A percentile compares a stretch with the other conserved stretches of the same genome.
Conservation (phyloP, 805 yeast genomes). For the Candida germanica region DNA sequence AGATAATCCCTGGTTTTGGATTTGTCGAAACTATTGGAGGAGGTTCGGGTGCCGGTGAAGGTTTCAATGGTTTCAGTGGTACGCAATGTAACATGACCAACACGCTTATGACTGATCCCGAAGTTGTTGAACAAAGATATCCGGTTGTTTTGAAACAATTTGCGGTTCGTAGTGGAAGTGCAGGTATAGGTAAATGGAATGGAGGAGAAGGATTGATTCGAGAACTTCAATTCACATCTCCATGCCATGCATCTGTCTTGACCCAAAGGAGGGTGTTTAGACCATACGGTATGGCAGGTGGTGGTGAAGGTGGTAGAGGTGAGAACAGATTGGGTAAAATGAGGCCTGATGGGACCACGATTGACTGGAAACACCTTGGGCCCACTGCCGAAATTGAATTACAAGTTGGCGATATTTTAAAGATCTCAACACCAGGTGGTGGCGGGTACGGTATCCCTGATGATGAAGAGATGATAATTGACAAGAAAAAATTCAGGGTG, state of each 20-base stretch:
- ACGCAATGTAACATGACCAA: conserved; percentile 46
- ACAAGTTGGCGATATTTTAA: conserved; percentile 60
- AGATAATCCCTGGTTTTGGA: conserved; percentile 16
- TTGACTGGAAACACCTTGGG: conserved; percentile 30
- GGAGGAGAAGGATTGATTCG: conserved; percentile 22
- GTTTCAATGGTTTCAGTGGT: conserved; percentile 28
- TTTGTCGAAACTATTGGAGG: conserved; percentile 19
- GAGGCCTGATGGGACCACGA: conserved; percentile 18
- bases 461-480: not conserved
- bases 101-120: conserved; percentile 22
- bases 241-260: conserved; percentile 18
- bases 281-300: conserved; percentile 32
- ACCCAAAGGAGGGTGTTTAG: conserved; percentile 20
- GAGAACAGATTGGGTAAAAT: conserved; percentile 28
- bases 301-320: conserved; percentile 36
- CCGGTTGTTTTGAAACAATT: conserved; percentile 17
- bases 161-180: conserved; percentile 15
- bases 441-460: conserved; percentile 63
- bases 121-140: conserved; percentile 20
- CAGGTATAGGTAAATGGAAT: conserved; percentile 18
- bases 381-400: conserved; percentile 67
- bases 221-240: conserved; percentile 18
- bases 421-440: conserved; percentile 80
- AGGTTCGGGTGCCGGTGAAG: conserved; percentile 20
- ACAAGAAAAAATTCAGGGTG: not conserved